These are phyloP conservation scores for Mortierella sp. DNA, from an alignment of 371 early-diverging fungal genomes.

Conservation along the genomic window DNA sequence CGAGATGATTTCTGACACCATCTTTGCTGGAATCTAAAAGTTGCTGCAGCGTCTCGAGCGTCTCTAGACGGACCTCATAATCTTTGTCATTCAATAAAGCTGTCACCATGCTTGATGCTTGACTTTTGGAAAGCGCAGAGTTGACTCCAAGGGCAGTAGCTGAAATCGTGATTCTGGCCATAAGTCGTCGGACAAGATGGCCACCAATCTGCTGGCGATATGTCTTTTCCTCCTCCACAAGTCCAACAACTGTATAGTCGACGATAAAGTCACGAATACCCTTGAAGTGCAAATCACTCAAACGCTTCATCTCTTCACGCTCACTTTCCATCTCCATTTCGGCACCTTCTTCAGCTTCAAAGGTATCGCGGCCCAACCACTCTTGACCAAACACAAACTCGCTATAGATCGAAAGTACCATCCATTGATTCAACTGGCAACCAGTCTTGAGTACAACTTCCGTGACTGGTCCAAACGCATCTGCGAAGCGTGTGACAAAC, in stretches of 20 bases:
- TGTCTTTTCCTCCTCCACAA: conserved; percentile 35
- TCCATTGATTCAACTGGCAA: conserved; percentile 50
- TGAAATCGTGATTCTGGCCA: conserved; percentile 60
- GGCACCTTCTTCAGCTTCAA: conserved; percentile 17
- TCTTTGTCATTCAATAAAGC: conserved; percentile 58
- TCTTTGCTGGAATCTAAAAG: conserved; percentile 36
- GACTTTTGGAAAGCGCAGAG: conserved; percentile 27
- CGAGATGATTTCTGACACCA: conserved; percentile 33
- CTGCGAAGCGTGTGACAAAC: conserved; percentile 60
- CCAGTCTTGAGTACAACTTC: conserved; percentile 43
- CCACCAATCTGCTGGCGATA: conserved; percentile 60
- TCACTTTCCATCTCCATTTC: conserved; percentile 41
- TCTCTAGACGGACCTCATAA: conserved; percentile 75
- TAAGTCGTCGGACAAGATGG: conserved; percentile 62
- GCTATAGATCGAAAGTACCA: conserved; percentile 62
- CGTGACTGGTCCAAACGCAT: conserved; percentile 31
- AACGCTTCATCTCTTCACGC: conserved; percentile 41
- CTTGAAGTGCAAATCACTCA: conserved; percentile 37
- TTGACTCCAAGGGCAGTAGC: conserved; percentile 49
- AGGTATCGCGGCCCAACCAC: conserved; percentile 55
- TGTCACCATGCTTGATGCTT: conserved; percentile 42
- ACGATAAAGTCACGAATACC: conserved; percentile 43
- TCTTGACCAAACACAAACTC: conserved; percentile 67
- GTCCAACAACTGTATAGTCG: conserved; percentile 41
- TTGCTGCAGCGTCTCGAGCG: conserved; percentile 59